A percentile compares a stretch with the other conserved stretches of the same genome.
Conservation (phyloP, 73 alveolate species). For the Symbiodinium natans region DNA sequence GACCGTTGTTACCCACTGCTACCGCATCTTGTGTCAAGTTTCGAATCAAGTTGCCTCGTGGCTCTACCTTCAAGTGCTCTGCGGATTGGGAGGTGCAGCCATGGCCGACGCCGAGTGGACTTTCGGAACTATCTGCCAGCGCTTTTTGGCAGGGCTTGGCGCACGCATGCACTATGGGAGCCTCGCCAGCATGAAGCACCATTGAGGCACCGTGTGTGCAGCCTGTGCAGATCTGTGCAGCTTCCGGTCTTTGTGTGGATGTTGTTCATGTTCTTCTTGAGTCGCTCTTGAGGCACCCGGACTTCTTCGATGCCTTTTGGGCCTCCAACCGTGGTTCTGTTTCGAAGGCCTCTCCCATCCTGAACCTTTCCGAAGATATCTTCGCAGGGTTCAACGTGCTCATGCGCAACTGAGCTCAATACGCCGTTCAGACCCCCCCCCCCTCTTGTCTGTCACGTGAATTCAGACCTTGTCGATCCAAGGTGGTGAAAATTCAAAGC, state of each 20-base stretch:
- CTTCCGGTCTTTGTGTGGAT: too few relatives aligned
- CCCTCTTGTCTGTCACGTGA: too few relatives aligned
- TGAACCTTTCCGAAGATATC: slow-evolving; percentile 90
- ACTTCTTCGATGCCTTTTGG: slow-evolving; percentile 93
- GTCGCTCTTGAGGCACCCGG: slow-evolving; percentile 93
- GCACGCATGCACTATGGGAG: slow-evolving; percentile 93
- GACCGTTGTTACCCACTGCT: slow-evolving; percentile 1
- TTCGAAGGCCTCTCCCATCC: slow-evolving; percentile 80
- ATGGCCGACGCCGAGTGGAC: slow-evolving; percentile 91
- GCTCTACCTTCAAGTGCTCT: background rate
- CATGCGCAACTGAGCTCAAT: slow-evolving; percentile 32
- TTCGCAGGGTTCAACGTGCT: slow-evolving; percentile 92
- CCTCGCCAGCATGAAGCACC: background rate
- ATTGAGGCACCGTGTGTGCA: too few relatives aligned
- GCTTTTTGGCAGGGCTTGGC: slow-evolving; percentile 82
- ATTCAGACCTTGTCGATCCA: background rate
- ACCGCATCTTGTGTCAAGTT: background rate
- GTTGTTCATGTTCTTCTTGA: too few relatives aligned
- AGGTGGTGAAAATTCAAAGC: slow-evolving; percentile 84
- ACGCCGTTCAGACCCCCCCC: background rate
- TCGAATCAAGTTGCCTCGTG: background rate
- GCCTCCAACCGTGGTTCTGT: slow-evolving; percentile 91
- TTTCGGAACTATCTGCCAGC: slow-evolving; percentile 90
- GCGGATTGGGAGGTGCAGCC: slow-evolving; percentile 27
- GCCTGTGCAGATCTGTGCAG: too few relatives aligned